Percentiles rank a stretch among this genome's conserved stretches.
These are phyloP conservation scores for Trametes cinnabarina DNA, from an alignment of 768 basidiomycete species.

Conservation along the genomic window DNA sequence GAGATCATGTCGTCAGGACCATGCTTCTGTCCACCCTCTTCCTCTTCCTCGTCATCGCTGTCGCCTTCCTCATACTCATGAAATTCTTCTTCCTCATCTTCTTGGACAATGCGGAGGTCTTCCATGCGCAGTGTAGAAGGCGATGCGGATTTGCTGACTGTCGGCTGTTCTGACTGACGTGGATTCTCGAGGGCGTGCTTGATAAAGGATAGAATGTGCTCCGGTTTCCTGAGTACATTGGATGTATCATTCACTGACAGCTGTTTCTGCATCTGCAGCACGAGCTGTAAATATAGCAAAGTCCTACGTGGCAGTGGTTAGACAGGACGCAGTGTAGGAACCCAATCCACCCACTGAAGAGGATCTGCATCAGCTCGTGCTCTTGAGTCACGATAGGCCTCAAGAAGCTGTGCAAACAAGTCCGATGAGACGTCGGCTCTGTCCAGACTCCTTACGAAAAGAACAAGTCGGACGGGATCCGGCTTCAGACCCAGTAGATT, in stretches of 20 bases:
- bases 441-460: slow-evolving; percentile 61
- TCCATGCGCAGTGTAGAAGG: slow-evolving; percentile 30
- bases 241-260: slow-evolving; percentile 53
- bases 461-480: slow-evolving; percentile 68
- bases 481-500: slow-evolving; percentile 71
- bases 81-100: slow-evolving; percentile 34
- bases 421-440: slow-evolving; percentile 69
- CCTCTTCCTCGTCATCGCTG: slow-evolving; percentile 36
- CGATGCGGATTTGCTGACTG: background rate
- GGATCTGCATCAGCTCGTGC: slow-evolving; percentile 44
- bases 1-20: slow-evolving; percentile 45
- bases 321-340: background rate
- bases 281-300: slow-evolving; percentile 73
- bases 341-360: slow-evolving; percentile 40
- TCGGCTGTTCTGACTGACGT: slow-evolving; percentile 6
- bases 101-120: slow-evolving; percentile 39
- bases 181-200: slow-evolving; percentile 63
- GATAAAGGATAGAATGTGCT: slow-evolving; percentile 78
- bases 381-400: slow-evolving; percentile 55
- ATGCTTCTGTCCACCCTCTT: slow-evolving; percentile 47
- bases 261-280: slow-evolving; percentile 76
- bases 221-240: slow-evolving; percentile 62
- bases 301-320: slow-evolving; percentile 41
- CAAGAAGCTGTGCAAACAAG: slow-evolving; percentile 72
- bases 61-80: slow-evolving; percentile 32